These are phyloP conservation scores for Diutina pseudorugosa DNA, from an alignment of 1,139 yeast species.

Conservation along the genomic window DNA sequence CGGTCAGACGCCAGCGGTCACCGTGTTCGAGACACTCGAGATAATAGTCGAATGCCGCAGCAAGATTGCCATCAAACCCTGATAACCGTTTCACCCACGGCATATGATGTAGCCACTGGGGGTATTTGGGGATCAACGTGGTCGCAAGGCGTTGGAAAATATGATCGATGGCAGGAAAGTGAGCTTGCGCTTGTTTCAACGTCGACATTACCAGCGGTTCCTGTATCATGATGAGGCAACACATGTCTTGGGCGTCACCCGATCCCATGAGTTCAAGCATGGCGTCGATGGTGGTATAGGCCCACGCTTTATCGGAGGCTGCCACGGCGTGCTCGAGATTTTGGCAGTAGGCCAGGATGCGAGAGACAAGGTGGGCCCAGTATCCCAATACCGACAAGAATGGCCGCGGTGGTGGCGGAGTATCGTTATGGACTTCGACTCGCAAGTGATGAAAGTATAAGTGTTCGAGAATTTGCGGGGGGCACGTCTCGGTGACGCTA, in stretches of 20 bases:
- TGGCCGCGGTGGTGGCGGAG: not conserved
- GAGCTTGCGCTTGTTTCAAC: not conserved
- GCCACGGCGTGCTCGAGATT: not conserved
- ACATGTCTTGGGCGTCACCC: not conserved
- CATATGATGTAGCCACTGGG: not conserved
- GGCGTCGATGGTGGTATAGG: not conserved
- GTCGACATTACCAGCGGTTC: not conserved
- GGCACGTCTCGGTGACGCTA: not conserved
- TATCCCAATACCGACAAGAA: not conserved
- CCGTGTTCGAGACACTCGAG: not conserved
- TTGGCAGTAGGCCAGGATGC: not conserved
- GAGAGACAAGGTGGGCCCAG: not conserved
- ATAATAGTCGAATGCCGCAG: not conserved
- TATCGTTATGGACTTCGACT: not conserved
- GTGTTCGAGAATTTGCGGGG: not conserved
- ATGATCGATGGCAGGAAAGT: not conserved
- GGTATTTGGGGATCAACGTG: not conserved
- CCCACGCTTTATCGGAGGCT: not conserved
- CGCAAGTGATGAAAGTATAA: not conserved
- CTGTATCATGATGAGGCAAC: not conserved
- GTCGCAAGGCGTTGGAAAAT: not conserved
- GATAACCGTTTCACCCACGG: not conserved
- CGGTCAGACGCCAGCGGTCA: not conserved
- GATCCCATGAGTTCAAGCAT: not conserved
- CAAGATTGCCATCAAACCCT: not conserved